These are phyloP conservation scores for Cladosporium sp. DNA, from an alignment of 2,329 filamentous ascomycete species.

Conservation along the genomic window DNA sequence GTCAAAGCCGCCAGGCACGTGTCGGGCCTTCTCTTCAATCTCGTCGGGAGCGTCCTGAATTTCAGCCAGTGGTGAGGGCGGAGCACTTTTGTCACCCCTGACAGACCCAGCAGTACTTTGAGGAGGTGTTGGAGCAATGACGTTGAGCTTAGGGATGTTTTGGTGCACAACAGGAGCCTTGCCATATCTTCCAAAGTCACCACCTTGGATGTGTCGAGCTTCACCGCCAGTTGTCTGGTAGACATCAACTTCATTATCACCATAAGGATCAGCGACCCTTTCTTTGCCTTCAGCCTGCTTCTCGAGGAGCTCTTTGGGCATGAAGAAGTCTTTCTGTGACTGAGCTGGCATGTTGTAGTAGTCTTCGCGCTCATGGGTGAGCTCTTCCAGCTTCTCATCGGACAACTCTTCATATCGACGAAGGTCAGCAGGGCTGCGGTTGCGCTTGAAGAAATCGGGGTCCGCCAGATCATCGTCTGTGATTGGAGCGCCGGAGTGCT, in stretches of 20 bases:
- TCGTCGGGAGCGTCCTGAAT: constrained; percentile 24
- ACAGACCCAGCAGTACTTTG: constrained; percentile 40
- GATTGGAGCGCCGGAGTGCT: constrained; percentile 34
- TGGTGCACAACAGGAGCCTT: background rate
- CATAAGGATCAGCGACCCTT: constrained; percentile 37
- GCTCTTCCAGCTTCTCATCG: constrained; percentile 33
- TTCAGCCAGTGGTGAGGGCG: constrained; percentile 21
- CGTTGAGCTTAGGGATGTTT: constrained; percentile 49
- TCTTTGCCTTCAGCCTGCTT: constrained; percentile 36
- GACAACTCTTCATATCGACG: constrained; percentile 26
- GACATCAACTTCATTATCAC: constrained; percentile 41
- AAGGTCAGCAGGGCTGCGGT: constrained; percentile 24
- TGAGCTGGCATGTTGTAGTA: constrained; percentile 37
- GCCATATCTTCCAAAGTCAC: constrained; percentile 21
- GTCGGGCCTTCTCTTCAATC: constrained; percentile 41
- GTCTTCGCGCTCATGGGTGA: constrained; percentile 41
- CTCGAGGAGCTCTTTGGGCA: constrained; percentile 41
- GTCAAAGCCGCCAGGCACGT: constrained; percentile 61
- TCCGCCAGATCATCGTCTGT: constrained; percentile 46
- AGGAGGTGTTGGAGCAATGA: constrained; percentile 57
- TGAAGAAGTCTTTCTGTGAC: constrained; percentile 46
- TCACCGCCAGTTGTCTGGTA: constrained; percentile 38
- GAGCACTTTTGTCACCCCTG: constrained; percentile 31
- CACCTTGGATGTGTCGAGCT: constrained; percentile 10
- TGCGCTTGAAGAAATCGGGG: constrained; percentile 40